Percentiles rank a stretch among this genome's conserved stretches.
Evolutionary conservation across 192 early-diverging fungal species (phyloP).

Genomic region (Backusella sp.): DNA sequence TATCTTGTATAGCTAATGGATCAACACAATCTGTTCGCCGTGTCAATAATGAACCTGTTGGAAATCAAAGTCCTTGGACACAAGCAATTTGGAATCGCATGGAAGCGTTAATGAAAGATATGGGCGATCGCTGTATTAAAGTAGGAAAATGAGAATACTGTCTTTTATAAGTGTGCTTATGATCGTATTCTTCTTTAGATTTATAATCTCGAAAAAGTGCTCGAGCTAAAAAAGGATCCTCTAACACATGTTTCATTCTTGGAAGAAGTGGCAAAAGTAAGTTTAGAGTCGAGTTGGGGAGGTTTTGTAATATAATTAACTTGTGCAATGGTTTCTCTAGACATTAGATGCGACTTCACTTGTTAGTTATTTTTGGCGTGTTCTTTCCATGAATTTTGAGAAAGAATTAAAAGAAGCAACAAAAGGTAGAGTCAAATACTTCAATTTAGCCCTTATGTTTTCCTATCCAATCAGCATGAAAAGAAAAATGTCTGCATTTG

Average conservation of each 20-base stretch:
- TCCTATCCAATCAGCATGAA: background rate
- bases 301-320: too few relatives aligned
- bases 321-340: slow-evolving; percentile 10
- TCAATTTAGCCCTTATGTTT: background rate
- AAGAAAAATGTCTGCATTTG: background rate
- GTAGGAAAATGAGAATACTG: slow-evolving; percentile 22
- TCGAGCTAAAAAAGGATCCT: slow-evolving; percentile 49
- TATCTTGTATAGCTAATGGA: slow-evolving; percentile 8
- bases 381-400: slow-evolving; percentile 51
- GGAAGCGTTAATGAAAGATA: slow-evolving; percentile 50
- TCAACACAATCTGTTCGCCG: slow-evolving; percentile 38
- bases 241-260: slow-evolving; percentile 48
- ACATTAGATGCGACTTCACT: slow-evolving; percentile 47
- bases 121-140: slow-evolving; percentile 54
- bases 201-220: slow-evolving; percentile 49
- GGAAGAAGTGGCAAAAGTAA: slow-evolving; percentile 48
- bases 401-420: slow-evolving; percentile 50
- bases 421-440: slow-evolving; percentile 29
- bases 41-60: slow-evolving; percentile 52
- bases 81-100: slow-evolving; percentile 52
- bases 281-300: background rate
- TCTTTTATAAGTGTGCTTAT: background rate
- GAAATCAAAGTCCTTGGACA: slow-evolving; percentile 42
- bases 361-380: slow-evolving; percentile 54
- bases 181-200: slow-evolving; percentile 29